Evolutionary conservation across 1,139 yeast species (phyloP), one percentile per base, ranked within the genome.

Genomic region (Geotrichum aggregatum): DNA sequence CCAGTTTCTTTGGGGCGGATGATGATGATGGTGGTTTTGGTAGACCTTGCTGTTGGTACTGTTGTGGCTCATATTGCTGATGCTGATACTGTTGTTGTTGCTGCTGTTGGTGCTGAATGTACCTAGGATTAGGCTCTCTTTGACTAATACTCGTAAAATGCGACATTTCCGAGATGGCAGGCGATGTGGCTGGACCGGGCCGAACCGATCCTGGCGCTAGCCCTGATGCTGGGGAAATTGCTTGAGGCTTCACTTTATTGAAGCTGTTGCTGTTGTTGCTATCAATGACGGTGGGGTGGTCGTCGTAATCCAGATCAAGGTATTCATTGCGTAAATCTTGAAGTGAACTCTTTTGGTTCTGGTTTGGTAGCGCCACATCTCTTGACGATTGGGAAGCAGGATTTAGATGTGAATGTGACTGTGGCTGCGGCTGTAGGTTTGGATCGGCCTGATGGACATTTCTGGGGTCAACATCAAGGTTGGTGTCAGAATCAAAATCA

Each of bases 131-230:
- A n/a, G 80, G 75, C 6, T 83, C 88, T 62, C 94, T 72, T 68
- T 86, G 94, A 10, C 92, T 83, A 3, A 86, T 87, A 50, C 89
- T 82, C 0, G 95, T 87, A 64, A 84, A 84, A 61, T 83, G 84
- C 0, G 94, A 85, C 28, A 63, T 55, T 16, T 63, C 57, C 3
- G 71, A 69, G n/a, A 63, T 64, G 34, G 66, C 61, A 1, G 69
- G 62, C 48, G 67, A 64, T 3, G 64, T 59, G 5, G 68, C 14
- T 49, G 10, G 11, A n/a, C 54, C 16, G 22, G 55, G 49, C 31
- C n/a, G n/a, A n/a, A n/a, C n/a, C n/a, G n/a, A n/a, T n/a, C n/a
- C 56, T n/a, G n/a, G n/a, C n/a, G n/a, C n/a, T n/a, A n/a, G n/a
- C n/a, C n/a, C n/a, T n/a, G n/a, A n/a, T n/a, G n/a, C n/a, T n/a